Evolutionary conservation across 2,329 filamentous ascomycete species (phyloP), one percentile per base, ranked within the genome.

Genomic region (Fusarium caatingaense): DNA sequence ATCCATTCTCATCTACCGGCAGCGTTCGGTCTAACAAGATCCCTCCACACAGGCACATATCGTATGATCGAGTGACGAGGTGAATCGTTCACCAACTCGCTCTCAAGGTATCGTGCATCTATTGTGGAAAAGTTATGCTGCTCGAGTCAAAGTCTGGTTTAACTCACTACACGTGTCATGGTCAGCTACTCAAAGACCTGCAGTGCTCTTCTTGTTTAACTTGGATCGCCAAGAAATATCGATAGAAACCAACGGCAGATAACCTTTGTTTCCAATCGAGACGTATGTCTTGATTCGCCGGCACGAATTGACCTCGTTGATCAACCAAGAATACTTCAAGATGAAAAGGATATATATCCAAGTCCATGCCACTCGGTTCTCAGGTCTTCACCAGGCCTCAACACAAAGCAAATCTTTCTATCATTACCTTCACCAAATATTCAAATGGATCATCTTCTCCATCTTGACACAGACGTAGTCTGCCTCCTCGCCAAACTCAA

Each of bases 391-490:
- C 16, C 32, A 34, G 6, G 9, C 16, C 5, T 6, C 9, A 18
- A 34, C 16, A 18, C 15, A 18, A 34, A 37, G 32, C 32, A 18
- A 34, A 5, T 10, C 8, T 18, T 34, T 34, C 5, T 0, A 34
- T 18, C 32, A 6, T 18, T 10, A 10, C 8, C 27, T 28, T 28
- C 11, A 28, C 27, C 11, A 6, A 28, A 28, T 28, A 11, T 28
- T 12, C 4, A 28, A 28, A 71, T 71, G 68, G 68, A 71, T 6
- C 68, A 71, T 4, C 41, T 71, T 3, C 68, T 71, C 4, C 60
- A 68, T 16, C 64, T 71, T 0, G 68, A 71, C 2, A 65, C 60
- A 23, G 67, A 71, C 5, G 50, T 71, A 1, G 67, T 71, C 2
- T 68, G 67, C 16, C 54, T 71, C 5, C 45, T 68, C 2, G 58